Conservation (phyloP, 139 green algal genomes). For the Chloropicon primus region DNA sequence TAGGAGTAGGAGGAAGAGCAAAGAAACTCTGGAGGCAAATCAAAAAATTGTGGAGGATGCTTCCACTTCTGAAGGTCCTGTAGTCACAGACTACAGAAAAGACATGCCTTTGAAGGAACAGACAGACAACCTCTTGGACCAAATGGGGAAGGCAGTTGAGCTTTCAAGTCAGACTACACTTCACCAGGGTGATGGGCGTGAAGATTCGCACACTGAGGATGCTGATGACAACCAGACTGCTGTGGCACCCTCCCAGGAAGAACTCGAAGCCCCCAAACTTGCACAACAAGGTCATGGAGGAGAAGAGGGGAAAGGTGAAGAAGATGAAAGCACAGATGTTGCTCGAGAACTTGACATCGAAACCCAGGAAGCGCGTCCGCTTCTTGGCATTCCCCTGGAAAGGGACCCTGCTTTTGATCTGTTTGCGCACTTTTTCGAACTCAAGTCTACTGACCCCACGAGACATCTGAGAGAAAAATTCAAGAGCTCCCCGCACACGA, state of each 20-base stretch:
- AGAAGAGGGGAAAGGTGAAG: too few species aligned
- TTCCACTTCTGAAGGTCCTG: not conserved
- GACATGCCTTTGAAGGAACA: not conserved
- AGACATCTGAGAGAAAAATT: not conserved
- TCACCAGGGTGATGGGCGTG: not conserved
- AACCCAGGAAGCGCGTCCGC: too few species aligned
- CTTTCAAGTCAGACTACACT: not conserved
- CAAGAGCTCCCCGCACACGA: not conserved
- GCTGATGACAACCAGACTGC: too few species aligned
- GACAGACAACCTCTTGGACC: not conserved
- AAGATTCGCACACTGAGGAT: not conserved
- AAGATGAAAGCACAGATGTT: too few species aligned
- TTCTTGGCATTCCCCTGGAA: not conserved
- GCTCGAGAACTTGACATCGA: too few species aligned
- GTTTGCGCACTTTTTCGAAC: not conserved
- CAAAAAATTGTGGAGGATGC: not conserved
- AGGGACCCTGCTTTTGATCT: not conserved
- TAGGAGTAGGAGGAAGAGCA: not conserved
- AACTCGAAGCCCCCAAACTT: not conserved
- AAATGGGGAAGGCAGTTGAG: not conserved
- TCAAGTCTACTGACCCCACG: not conserved
- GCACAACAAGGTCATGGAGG: too few species aligned
- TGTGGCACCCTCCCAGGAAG: not conserved
- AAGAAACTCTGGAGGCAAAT: not conserved
- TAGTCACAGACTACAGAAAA: not conserved